Conservation (phyloP, 495 filamentous ascomycete genomes). For the Hyaloscypha hepaticicola region DNA sequence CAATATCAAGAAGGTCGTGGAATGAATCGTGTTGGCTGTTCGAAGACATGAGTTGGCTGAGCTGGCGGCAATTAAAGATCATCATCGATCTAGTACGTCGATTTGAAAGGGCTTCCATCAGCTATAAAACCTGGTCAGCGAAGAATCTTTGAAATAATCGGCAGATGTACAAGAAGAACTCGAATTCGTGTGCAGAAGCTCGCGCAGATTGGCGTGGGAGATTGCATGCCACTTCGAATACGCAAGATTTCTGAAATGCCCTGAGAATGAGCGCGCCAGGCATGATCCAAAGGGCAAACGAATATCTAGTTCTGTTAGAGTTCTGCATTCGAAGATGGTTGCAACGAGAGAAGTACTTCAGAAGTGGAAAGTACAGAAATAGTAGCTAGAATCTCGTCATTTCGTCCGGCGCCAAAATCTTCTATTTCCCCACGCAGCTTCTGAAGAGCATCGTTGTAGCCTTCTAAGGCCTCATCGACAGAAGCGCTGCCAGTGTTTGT, state of each 20-base stretch:
- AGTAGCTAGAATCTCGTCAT: background rate
- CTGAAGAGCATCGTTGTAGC: background rate
- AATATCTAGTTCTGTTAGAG: background rate
- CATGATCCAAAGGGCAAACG: background rate
- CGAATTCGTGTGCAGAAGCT: background rate
- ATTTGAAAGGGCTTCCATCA: background rate
- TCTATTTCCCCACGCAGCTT: background rate
- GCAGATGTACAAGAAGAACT: background rate
- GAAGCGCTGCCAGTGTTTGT: background rate
- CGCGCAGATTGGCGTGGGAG: background rate
- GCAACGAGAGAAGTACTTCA: background rate
- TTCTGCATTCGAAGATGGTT: background rate
- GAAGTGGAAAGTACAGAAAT: background rate
- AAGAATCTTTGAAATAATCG: background rate
- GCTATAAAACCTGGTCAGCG: background rate
- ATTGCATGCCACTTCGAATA: background rate
- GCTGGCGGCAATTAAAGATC: background rate
- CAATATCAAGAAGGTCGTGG: background rate
- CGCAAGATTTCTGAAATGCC: constrained; percentile 5
- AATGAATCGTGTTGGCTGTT: background rate
- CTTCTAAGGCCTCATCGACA: background rate
- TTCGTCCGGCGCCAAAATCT: background rate
- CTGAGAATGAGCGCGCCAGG: background rate
- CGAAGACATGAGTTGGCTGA: background rate
- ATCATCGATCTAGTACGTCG: background rate